Evolutionary conservation across 805 yeast genomes (phyloP), one percentile per base, ranked within the genome.

Genomic region (Lipomyces mesembrius): DNA sequence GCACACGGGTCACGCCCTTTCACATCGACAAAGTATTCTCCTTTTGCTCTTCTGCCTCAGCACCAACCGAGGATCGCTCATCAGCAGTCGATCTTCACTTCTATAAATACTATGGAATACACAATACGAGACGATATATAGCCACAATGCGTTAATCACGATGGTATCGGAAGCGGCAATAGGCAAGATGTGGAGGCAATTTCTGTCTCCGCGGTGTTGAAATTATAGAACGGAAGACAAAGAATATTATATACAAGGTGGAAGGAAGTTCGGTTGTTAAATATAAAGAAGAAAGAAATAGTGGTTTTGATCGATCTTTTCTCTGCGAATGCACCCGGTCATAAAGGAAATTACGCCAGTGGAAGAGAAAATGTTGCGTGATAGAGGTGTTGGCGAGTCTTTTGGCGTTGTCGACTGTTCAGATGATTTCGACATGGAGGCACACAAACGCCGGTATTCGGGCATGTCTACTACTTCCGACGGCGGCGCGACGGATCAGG

Each of bases 351-450:
- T 52, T 27, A 52, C 55, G 27, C 55, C 55, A 25, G 32, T 27
- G 14, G 55, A 52, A 22, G 55, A 52, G 34, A 29, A 52, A 25
- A 52, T 52, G 55, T 29, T 52, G 29, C 55, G 55, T 25, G 55
- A 25, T 11, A 25, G 55, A 25, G 55, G 55, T 52, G 55, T 52
- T 25, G 32, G 55, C 3, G 55, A 52, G 34, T 25, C 55, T 12
- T 52, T 52, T 17, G 34, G 34, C n/a, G n/a, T 52, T 14, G 55
- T 52, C n/a, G 34, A 52, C 17, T 17, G 49, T 43, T n/a, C 49
- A n/a, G 49, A 43, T 9, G 49, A 17, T 17, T 43, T 43, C 49
- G 49, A 43, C 20, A 43, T 43, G 49, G 49, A 17, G 12, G 6
- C 11, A 43, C 22, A n/a, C 20, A n/a, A 43, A 43, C 22, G 49